Evolutionary conservation across 2,329 filamentous ascomycete species (phyloP), one percentile per base, ranked within the genome.

Genomic region (Phaeoacremonium minimum): DNA sequence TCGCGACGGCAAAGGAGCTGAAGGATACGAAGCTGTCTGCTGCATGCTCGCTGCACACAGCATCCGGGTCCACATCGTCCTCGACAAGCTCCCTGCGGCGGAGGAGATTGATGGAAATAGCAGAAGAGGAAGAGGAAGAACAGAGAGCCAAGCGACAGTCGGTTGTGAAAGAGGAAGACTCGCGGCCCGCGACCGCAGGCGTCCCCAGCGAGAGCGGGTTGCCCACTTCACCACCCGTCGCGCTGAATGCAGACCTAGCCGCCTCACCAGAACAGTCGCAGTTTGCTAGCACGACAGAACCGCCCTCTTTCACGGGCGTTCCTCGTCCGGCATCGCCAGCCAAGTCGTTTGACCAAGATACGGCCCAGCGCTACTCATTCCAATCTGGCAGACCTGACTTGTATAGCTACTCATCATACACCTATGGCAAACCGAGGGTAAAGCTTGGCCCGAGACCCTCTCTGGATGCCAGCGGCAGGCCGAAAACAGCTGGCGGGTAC

Each of bases 381-480:
- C 74, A 78, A 48, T 71, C 73, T 11, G 58, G 65, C 16, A 66
- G 71, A 30, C 60, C 66, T 6, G 76, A 81, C 9, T 49, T 72
- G 20, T 72, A 71, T 51, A 65, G 59, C 45, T 69, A 69, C 41
- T 57, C 64, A 16, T 64, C 69, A 11, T 75, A 76, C 45, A 56
- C 61, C 28, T 71, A 70, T 46, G 64, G 67, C 49, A 88, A 86
- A 52, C 84, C 83, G 30, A 96, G 94, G 57, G 82, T 95, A 38
- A 96, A 94, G 61, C 76, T 95, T 30, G 93, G 83, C 2, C 91
- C 93, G 8, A 77, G 91, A 31, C 89, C 89, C 17, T 91, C 88
- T 4, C 56, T 81, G 29, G 83, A 88, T 43, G 67, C 74, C 28
- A 67, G 71, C 44, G 71, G 77, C 39, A 72, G 74, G 49, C 75